Evolutionary conservation across 352 stramenopile genomes (phyloP).

Genomic region (Pythium scleroteichum): DNA sequence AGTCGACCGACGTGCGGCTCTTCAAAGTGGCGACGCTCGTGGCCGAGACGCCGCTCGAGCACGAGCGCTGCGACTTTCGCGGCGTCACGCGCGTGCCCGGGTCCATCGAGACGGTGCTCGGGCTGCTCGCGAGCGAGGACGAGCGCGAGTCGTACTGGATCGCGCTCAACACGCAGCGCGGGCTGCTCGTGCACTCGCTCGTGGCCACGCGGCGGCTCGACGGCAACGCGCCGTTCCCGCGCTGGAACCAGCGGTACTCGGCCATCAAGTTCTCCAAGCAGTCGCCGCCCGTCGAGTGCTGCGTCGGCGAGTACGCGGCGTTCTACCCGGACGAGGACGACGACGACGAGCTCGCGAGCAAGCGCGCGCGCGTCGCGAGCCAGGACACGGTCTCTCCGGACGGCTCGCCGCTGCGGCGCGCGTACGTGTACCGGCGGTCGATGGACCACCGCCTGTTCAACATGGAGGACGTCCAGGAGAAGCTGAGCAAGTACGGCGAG

Average conservation of each 20-base stretch:
- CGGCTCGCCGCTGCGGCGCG: conserved; percentile 33
- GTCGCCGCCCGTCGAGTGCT: conserved; percentile 56
- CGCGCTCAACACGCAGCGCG: conserved; percentile 64
- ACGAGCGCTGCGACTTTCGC: conserved; percentile 59
- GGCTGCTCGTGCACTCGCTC: conserved; percentile 52
- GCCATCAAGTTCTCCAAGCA: conserved; percentile 64
- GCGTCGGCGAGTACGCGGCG: conserved; percentile 63
- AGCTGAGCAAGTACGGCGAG: conserved; percentile 47
- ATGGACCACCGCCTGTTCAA: conserved; percentile 58
- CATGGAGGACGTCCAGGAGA: conserved; percentile 41
- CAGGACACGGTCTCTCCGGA: conserved; percentile 26
- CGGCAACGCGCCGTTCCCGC: conserved; percentile 43
- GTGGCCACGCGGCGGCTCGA: conserved; percentile 37
- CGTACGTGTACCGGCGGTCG: conserved; percentile 74
- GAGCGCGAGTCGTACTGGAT: conserved; percentile 74
- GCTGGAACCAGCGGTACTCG: conserved; percentile 71
- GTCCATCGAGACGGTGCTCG: conserved; percentile 54
- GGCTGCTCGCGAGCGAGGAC: conserved; percentile 54
- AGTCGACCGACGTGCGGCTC: conserved; percentile 65
- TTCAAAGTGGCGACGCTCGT: conserved; percentile 45
- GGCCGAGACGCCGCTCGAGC: conserved; percentile 23
- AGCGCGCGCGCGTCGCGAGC: conserved; percentile 18
- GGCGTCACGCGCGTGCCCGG: conserved; percentile 67
- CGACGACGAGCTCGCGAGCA: conserved; percentile 6
- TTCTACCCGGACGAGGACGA: conserved; percentile 11